Base-by-base conservation (phyloP, 805 yeast genomes). In the Lipomyces oligophaga region DNA sequence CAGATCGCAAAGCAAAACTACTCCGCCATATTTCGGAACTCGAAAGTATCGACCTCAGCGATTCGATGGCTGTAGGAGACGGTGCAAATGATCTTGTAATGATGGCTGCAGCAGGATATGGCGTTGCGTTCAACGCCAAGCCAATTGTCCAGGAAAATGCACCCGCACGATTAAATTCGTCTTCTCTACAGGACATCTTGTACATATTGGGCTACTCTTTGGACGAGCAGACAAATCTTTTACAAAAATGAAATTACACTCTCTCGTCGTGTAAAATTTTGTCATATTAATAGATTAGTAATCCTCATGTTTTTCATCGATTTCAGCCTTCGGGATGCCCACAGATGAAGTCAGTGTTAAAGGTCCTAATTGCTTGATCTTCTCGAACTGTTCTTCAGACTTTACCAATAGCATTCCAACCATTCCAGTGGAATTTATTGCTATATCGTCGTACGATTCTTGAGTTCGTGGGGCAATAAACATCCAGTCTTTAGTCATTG, bases 61-160 rank as follows among this genome's bases (percentile, higher is more conserved):
- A 32, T 34, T 34, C 58, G 1, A 24, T 54, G 39, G 58, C 59
- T n/a, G 40, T 55, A 28, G 59, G 58, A 4, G 59, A 93, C 63
- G 99, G 99, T 31, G 96, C 97, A 20, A 93, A 93, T 61, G 99
- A 93, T 67, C 70, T 93, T 61, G 76, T 77, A 36, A 94, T 94
- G 88, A 93, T 93, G 97, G 76, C 71, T 1, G 78, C 68, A 11
- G 96, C 96, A 2, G 97, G 97, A 0, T 84, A 79, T 63, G 98
- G 98, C 18, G 73, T 93, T 43, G 98, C 98, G 0, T 93, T 96
- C 94, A 85, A 87, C 63, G 99, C 97, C 18, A 93, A 93, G 64
- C 97, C 97, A 19, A 80, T 75, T 54, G 98, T 93, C 1, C 97
- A 88, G 65, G 63, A 67, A 47, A 34, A 26, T 43, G 97, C 98